phyloP scores from a whole-genome alignment of 768 basidiomycete genomes.

The Mycena crocata region DNA sequence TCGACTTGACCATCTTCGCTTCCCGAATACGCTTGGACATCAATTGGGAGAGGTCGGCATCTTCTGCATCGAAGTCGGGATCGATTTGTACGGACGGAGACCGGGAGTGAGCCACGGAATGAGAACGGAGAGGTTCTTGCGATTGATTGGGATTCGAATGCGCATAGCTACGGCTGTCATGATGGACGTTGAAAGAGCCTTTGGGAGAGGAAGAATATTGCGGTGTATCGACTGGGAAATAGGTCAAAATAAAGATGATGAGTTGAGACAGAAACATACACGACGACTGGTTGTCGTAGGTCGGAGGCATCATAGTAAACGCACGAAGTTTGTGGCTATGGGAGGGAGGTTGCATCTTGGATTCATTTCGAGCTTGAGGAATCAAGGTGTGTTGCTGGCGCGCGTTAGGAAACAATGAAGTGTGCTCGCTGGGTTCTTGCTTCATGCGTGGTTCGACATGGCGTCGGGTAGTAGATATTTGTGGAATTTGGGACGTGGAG shows the following conservation, averaged over 20 bases:
- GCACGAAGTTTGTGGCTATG: conserved; percentile 25
- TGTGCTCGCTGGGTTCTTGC: conserved; percentile 30
- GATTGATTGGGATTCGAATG: conserved; percentile 1
- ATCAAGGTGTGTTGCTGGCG: conserved; percentile 13
- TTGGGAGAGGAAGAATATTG: conserved; percentile 31
- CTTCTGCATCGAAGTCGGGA: conserved; percentile 31
- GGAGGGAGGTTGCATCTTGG: conserved; percentile 21
- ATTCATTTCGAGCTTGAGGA: conserved; percentile 27
- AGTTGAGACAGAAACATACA: conserved; percentile 11
- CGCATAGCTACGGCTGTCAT: conserved; percentile 14
- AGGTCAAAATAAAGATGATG: background rate
- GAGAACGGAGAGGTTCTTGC: conserved; percentile 12
- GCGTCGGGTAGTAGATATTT: conserved; percentile 5
- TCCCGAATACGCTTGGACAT: conserved; percentile 38
- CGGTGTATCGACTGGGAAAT: conserved; percentile 19
- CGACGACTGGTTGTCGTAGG: conserved; percentile 13
- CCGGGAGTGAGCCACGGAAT: conserved; percentile 1
- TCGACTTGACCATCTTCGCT: conserved; percentile 35
- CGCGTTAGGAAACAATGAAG: conserved; percentile 7
- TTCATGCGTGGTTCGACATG: conserved; percentile 27
- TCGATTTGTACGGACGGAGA: conserved; percentile 28
- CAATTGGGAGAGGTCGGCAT: conserved; percentile 36
- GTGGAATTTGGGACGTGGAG: conserved; percentile 16
- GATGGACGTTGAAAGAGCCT: background rate
- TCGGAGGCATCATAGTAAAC: conserved; percentile 23